Base-by-base conservation (phyloP, 805 yeast species). In the Dipodascopsis uninucleata region DNA sequence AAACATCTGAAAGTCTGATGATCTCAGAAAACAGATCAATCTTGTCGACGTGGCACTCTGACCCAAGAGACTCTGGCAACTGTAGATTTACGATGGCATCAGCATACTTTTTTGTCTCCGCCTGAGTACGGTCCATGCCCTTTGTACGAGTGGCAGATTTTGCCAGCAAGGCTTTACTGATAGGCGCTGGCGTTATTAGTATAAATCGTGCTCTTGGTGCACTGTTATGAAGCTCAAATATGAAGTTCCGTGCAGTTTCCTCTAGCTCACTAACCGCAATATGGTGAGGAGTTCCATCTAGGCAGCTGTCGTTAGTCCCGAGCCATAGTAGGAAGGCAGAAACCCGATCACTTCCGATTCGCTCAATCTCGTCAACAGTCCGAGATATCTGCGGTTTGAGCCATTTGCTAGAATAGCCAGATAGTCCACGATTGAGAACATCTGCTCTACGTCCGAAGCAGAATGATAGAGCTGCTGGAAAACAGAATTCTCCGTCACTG, bases 391-490 rank as follows among this genome's bases (percentile, higher is more conserved):
- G 57, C 8, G 48, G 31, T n/a, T 24, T 31, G 37, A 53, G 34
- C 57, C 57, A 53, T n/a, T 23, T 17, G n/a, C 47, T 28, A 22
- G 25, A 43, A 31, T 53, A 54, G 8, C 57, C 57, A 3, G 50
- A 49, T 23, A 54, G 32, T 5, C 55, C 57, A 18, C 53, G 47
- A 36, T 52, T 55, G 21, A 49, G 39, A 8, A 55, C 43, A 36
- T 37, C 51, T 4, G 46, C 60, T 21, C 53, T 41, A 25, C 45
- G 33, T 14, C 8, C 47, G 41, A 35, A 49, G 37, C 28, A 41
- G 53, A 24, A 33, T 28, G 28, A 38, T 14, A 53, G 38, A 6
- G 47, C 56, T 6, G 64, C 60, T 3, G 61, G 54, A 6, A 52
- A 58, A n/a, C 49, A 40, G 32, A 47, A 49, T 2, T 26, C 50